phyloP scores from a whole-genome alignment of 345 rosid species.

The sweet orange (Citrus sinensis) region DVS_A1.0 CM039168.1:28595001-28595500 shows the following conservation, averaged over 20 bases:
- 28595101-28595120: neutral
- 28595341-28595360: too few species aligned
- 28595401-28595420: neutral
- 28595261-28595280: neutral
- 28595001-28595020: neutral
- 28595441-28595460: neutral
- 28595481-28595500: too few species aligned
- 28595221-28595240: neutral
- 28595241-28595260: too few species aligned
- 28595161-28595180: neutral
- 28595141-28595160: neutral
- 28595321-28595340: neutral
- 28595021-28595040: slow-evolving; percentile 8
- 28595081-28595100: neutral
- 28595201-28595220: slow-evolving; percentile 19
- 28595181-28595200: slow-evolving; percentile 14
- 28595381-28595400: neutral
- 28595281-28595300: neutral
- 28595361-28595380: neutral
- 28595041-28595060: neutral
- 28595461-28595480: neutral
- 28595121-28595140: neutral
- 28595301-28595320: neutral
- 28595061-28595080: neutral
- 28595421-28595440: slow-evolving; percentile 8